These are phyloP conservation scores for Phytopythium chamaehyphon DNA, from an alignment of 352 stramenopile species.

Conservation along the genomic window DNA sequence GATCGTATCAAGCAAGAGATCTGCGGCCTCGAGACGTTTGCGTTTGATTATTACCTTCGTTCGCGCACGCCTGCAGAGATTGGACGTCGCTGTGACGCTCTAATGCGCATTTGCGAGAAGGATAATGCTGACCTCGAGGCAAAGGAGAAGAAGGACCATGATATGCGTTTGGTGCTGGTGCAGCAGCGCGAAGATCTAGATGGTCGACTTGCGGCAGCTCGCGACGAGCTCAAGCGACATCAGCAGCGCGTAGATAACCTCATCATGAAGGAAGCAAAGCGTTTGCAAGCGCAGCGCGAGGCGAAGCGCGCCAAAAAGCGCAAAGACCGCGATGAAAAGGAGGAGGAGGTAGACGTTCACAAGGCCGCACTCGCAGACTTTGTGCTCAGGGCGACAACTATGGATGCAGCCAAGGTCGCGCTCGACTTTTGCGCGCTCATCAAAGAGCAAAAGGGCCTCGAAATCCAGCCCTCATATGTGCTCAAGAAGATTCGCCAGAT, in stretches of 20 bases:
- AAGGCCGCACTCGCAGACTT: slow-evolving; percentile 57
- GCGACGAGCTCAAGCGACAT: slow-evolving; percentile 70
- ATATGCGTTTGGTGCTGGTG: slow-evolving; percentile 52
- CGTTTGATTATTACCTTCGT: slow-evolving; percentile 99
- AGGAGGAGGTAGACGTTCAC: slow-evolving; percentile 60
- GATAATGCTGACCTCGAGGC: slow-evolving; percentile 85
- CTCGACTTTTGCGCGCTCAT: slow-evolving; percentile 64
- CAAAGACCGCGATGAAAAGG: slow-evolving; percentile 63
- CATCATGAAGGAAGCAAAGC: slow-evolving; percentile 87
- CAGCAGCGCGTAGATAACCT: slow-evolving; percentile 77
- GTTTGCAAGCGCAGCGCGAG: slow-evolving; percentile 79
- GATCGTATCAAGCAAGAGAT: slow-evolving; percentile 98
- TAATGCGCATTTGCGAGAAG: slow-evolving; percentile 95
- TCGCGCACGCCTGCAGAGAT: slow-evolving; percentile 94
- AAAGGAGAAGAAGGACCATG: slow-evolving; percentile 76
- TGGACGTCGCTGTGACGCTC: slow-evolving; percentile 91
- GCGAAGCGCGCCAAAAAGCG: slow-evolving; percentile 79
- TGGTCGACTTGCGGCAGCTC: slow-evolving; percentile 49
- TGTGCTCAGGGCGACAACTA: slow-evolving; percentile 42
- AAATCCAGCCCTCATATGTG: slow-evolving; percentile 59
- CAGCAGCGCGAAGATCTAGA: slow-evolving; percentile 72
- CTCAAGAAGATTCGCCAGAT: slow-evolving; percentile 73
- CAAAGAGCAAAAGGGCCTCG: slow-evolving; percentile 26
- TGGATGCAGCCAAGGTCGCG: slow-evolving; percentile 63
- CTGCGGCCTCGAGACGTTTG: slow-evolving; percentile 87